Base-by-base conservation (phyloP, 306 rosid genomes). In the Herpetospermum pedunculosum region DNA sequence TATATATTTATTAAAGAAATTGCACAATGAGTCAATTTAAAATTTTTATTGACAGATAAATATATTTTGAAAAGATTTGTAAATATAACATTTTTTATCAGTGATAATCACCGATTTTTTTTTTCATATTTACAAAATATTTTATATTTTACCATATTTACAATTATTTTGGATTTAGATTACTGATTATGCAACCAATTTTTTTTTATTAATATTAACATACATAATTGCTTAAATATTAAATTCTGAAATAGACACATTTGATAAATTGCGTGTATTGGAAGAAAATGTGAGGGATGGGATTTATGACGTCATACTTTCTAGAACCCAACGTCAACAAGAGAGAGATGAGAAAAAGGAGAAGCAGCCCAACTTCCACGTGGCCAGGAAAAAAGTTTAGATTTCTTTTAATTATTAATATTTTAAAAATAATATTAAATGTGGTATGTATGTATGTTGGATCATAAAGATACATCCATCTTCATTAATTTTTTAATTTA, bases 251-350 rank as follows among this genome's bases (percentile, higher is more conserved):
- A 63, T 63, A 0, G 70, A 35, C 70, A 63, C 18, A n/a, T 35
- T 13, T 12, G 37, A 57, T 57, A 57, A 57, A 55, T 55, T 21
- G 57, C 28, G 28, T 19, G 12, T 6, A 8, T 8, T 60, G 5
- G 32, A 38, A 64, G 72, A 40, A 64, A 64, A 21, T 64, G 11
- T 2, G 49, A 4, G 47, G 47, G 47, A n/a, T 9, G 18, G 70
- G 70, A 63, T 64, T 38, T 37, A 64, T 65, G 50, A 65, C 72
- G 72, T 37, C 72, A 65, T 65, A 19, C 10, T 12, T 65, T 38
- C 50, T 65, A 65, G 72, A 64, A 64, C 71, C 18, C 32, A 37
- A 64, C 71, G 71, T 37, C 49, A 38, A 64, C 29, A 46, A 14
- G 65, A 58, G 8, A 11, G 16, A 49, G 55, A 34, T n/a, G 15